Evolutionary conservation across 2,329 filamentous ascomycete genomes (phyloP).

Genomic region (Paecilomyces variotii): DNA sequence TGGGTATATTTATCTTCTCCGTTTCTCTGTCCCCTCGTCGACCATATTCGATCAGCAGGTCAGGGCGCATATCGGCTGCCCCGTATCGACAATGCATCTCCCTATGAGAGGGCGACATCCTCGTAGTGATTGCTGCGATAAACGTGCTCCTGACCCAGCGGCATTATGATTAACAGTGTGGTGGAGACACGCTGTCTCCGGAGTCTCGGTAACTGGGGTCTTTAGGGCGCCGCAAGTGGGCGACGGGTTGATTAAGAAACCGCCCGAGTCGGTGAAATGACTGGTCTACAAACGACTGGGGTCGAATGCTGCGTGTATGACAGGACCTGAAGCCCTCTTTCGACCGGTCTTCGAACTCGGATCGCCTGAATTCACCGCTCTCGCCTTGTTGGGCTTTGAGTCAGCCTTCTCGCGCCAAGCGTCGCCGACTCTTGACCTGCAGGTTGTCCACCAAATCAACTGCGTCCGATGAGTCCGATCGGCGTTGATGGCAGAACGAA

Average conservation of each 20-base stretch:
- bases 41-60: not conserved
- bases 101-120: not conserved
- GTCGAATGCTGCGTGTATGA: constrained; percentile 8
- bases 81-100: not conserved
- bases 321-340: not conserved
- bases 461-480: not conserved
- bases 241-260: constrained; percentile 1
- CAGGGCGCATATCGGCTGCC: not conserved
- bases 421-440: not conserved
- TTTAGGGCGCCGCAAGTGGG: constrained; percentile 7
- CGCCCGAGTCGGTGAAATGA: constrained; percentile 8
- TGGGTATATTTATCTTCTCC: not conserved
- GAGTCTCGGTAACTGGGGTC: not conserved
- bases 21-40: not conserved
- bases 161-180: not conserved
- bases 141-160: not conserved
- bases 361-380: constrained; percentile 14
- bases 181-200: not conserved
- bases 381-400: constrained; percentile 5
- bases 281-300: constrained; percentile 3
- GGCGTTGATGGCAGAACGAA: not conserved
- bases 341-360: constrained; percentile 1
- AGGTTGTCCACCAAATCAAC: not conserved
- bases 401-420: not conserved
- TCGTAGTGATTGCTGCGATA: not conserved